Evolutionary conservation across 768 basidiomycete genomes (phyloP), one percentile per base, ranked within the genome.

Genomic region (Solioccasus polychromus): DNA sequence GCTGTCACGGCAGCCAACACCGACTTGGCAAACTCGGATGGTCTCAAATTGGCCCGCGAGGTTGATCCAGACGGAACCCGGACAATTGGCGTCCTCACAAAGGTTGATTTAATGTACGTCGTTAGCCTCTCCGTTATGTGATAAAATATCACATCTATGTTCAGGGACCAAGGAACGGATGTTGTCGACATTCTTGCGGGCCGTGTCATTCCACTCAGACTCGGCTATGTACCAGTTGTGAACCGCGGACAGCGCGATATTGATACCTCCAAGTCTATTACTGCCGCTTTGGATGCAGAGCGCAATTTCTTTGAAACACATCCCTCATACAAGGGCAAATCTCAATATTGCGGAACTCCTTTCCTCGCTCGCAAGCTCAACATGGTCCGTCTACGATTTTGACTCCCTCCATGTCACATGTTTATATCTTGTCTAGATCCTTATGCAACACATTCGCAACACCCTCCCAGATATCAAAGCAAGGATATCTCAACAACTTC

Each of bases 181-280:
- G 96, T 99, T 28, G 93, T 99, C 23, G 96, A 99, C 67, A 98
- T 99, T 64, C 82, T 99, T 38, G 96, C 96, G 4, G 95, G 96
- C 8, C 83, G 96, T 39, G 83, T 99, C 55, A 97, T 98, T 61
- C 96, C 95, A 39, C 78, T 99, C 29, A 85, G 96, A 47, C 71
- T 99, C 32, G 96, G 96, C 41, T 99, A 98, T 62, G 96, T 98
- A 3, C 96, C 96, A 9, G 96, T 99, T 8, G 96, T 99, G 60
- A 99, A 99, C 68, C 83, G 96, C 64, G 94, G 95, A 29, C 96
- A 98, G 64, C 83, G 93, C 38, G 96, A 99, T 67, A 99, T 99
- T 54, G 96, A 99, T 53, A 71, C 75, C 11, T 82, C 82, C 54
- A 96, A 95, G 67, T 68, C 89, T 15, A 99, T 99, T 64, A 71